phyloP scores from a whole-genome alignment of 2,329 filamentous ascomycete genomes.

The Boeremia exigua region DNA sequence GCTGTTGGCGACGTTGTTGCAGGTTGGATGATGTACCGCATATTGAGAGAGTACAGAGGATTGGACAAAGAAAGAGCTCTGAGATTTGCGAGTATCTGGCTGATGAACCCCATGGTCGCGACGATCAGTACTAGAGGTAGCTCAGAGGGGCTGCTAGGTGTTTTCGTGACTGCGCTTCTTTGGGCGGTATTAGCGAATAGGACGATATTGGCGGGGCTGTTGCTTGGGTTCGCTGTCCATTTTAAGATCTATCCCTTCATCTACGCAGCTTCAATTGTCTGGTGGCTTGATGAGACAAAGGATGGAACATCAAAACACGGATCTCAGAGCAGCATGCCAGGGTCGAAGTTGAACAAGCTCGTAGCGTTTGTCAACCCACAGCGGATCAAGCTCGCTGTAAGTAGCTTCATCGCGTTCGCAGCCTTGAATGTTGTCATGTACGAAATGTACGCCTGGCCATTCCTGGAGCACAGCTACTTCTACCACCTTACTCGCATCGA shows the following conservation, averaged over 20 bases:
- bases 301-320: constrained; percentile 21
- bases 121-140: constrained; percentile 95
- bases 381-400: constrained; percentile 64
- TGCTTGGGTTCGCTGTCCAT: constrained; percentile 86
- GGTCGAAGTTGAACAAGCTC: constrained; percentile 31
- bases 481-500: constrained; percentile 94
- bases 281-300: constrained; percentile 73
- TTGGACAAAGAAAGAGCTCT: constrained; percentile 60
- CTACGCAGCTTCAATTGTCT: constrained; percentile 81
- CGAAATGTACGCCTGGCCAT: constrained; percentile 72
- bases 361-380: constrained; percentile 38
- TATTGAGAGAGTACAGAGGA: constrained; percentile 53
- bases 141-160: constrained; percentile 87
- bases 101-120: constrained; percentile 97
- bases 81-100: constrained; percentile 84
- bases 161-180: constrained; percentile 80
- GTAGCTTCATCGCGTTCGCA: constrained; percentile 76
- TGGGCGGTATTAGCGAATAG: constrained; percentile 76
- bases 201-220: constrained; percentile 70
- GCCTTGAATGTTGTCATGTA: constrained; percentile 82
- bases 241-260: constrained; percentile 99
- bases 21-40: constrained; percentile 74
- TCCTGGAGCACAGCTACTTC: constrained; percentile 87
- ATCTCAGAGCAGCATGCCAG: not conserved
- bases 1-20: constrained; percentile 82